Conservation (phyloP, 345 rosid genomes). For the Turnera subulata region DNA sequence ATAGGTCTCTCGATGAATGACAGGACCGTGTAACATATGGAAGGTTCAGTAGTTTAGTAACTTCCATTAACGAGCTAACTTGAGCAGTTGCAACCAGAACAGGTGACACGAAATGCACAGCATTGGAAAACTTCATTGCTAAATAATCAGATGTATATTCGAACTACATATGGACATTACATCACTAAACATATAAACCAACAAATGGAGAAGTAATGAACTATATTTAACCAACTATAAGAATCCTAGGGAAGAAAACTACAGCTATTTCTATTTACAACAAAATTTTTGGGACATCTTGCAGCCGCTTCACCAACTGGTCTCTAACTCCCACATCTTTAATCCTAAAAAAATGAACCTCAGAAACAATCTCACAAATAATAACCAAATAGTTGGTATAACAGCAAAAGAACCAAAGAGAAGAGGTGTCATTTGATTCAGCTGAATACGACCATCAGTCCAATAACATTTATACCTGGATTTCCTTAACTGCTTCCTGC, state of each 20-base stretch:
- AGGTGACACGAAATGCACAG: too few species aligned
- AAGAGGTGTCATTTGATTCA: too few species aligned
- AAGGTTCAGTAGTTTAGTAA: too few species aligned
- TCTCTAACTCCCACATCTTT: conserved; percentile 6
- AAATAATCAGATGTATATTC: too few species aligned
- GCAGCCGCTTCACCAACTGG: background rate
- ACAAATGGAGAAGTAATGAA: background rate
- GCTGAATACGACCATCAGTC: background rate
- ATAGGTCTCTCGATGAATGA: too few species aligned
- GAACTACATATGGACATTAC: conserved; percentile 19
- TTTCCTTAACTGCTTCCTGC: conserved; percentile 4
- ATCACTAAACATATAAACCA: conserved; percentile 10
- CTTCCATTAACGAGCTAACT: too few species aligned
- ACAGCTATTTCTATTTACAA: conserved; percentile 17
- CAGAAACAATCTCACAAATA: background rate
- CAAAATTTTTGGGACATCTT: conserved; percentile 16
- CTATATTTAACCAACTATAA: background rate
- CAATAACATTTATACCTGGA: conserved; percentile 2
- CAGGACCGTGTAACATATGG: too few species aligned
- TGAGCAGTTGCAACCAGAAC: too few species aligned
- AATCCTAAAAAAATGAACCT: conserved; percentile 5
- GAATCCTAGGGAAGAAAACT: conserved; percentile 6
- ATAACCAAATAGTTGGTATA: too few species aligned
- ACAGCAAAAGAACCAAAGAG: too few species aligned
- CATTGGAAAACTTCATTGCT: too few species aligned